Evolutionary conservation across 257 asterid species (phyloP), one percentile per base, ranked within the genome.

Genomic region (Scutellaria galericulata): DNA sequence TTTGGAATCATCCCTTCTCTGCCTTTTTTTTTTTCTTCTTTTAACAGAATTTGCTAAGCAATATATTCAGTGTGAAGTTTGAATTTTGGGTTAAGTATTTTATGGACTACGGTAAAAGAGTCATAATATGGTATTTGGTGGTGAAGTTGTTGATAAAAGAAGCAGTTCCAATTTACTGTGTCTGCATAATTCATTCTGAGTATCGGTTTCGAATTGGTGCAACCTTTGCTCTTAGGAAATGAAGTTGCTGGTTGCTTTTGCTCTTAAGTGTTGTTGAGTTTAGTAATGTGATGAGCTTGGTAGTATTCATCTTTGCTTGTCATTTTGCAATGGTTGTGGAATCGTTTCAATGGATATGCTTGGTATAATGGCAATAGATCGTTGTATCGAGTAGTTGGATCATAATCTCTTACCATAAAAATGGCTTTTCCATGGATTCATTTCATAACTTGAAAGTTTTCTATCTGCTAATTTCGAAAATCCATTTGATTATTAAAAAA

Each of bases 221-320:
- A 40, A 51, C 59, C 64, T 44, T 59, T 41, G 12, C 42, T 56
- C 31, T 66, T 10, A 31, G 50, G 20, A 37, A 22, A 39, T 13
- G 18, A 45, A 20, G 12, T 31, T 69, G 50, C 13, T 22, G 15
- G 57, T 31, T 31, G 66, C 61, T 39, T 72, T 70, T 45, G 64
- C 39, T 39, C 40, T 41, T 11, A 45, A 14, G 42, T 52, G 56
- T 60, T 67, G 3, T 37, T 69, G 64, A 31, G 39, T 63, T 18
- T 66, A 58, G 59, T 72, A 42, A 18, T 56, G 58, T 18, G 54
- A 56, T 9, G 9, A 59, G 66, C 44, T 40, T 37, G 7, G 46
- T 47, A 68, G 63, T 8, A 46, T 55, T 45, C 56, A 68, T 57
- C n/a, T 22, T 50, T 57, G 74, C 61, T 74, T 57, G 50, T 27